Evolutionary conservation across 2,329 filamentous ascomycete genomes (phyloP).

Genomic region (Sodiomyces alkalinus): DNA sequence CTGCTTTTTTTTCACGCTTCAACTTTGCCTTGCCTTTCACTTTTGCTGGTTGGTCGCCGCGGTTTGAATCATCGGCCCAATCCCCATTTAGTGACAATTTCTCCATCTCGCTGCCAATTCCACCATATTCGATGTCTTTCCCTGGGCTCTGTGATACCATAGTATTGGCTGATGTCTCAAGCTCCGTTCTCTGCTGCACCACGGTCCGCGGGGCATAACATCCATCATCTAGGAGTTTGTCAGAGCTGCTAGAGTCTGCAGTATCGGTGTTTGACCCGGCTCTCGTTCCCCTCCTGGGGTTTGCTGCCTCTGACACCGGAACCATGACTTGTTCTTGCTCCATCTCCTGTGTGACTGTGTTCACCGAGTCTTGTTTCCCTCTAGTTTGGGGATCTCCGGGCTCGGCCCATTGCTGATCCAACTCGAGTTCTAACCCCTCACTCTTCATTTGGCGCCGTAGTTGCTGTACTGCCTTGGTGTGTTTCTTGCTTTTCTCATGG

Average conservation of each 20-base stretch:
- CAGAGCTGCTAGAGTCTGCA: background rate
- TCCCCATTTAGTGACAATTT: background rate
- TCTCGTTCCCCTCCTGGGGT: background rate
- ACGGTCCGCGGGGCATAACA: constrained; percentile 6
- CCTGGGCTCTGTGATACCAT: background rate
- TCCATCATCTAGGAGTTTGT: constrained; percentile 3
- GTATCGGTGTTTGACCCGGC: background rate
- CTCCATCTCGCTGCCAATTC: background rate
- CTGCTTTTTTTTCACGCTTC: constrained; percentile 32
- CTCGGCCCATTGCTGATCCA: no score
- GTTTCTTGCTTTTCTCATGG: constrained; percentile 95
- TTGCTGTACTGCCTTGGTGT: constrained; percentile 71
- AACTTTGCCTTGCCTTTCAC: constrained; percentile 36
- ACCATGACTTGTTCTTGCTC: background rate
- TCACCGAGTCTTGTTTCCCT: constrained; percentile 2
- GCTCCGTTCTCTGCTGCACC: constrained; percentile 6
- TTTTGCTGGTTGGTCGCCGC: constrained; percentile 11
- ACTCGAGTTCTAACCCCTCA: constrained; percentile 51
- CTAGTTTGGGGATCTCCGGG: background rate
- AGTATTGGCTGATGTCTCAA: no score
- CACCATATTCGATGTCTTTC: background rate
- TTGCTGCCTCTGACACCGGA: background rate
- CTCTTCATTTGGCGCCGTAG: constrained; percentile 69
- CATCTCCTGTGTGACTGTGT: background rate
- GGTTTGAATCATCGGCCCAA: background rate